These are phyloP conservation scores for Naegleria lovaniensis DNA, from an alignment of 208 protist genomes.

Conservation along the genomic window DNA sequence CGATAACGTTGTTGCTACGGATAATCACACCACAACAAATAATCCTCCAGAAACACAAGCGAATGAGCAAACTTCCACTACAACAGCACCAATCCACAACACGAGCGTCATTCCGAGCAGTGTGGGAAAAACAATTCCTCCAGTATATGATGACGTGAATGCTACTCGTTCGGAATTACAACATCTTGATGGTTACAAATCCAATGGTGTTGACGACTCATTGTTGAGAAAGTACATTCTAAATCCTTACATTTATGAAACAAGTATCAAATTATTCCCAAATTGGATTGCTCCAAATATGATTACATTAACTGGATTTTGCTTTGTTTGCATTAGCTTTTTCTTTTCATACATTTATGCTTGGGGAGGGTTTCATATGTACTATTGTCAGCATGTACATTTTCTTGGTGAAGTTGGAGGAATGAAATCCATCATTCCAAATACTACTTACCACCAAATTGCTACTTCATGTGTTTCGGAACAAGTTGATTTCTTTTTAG, in stretches of 20 bases:
- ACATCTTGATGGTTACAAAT: background rate
- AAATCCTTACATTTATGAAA: background rate
- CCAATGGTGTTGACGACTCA: background rate
- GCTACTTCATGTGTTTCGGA: background rate
- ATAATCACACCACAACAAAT: no score
- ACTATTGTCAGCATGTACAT: background rate
- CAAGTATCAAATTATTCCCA: background rate
- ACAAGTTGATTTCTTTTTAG: background rate
- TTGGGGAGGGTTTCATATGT: background rate
- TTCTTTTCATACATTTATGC: background rate
- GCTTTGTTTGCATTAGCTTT: background rate
- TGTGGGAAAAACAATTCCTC: background rate
- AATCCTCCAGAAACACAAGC: no score
- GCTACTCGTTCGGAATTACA: background rate
- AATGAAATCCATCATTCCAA: background rate
- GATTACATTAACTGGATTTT: background rate
- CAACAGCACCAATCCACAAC: no score
- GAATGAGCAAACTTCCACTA: no score
- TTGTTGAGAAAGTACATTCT: constrained; percentile 10
- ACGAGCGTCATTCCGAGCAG: background rate
- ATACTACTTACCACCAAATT: background rate
- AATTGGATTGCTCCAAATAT: constrained; percentile 19
- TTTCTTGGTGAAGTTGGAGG: background rate
- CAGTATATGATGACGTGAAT: background rate
- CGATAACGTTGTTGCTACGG: no score